phyloP scores from a whole-genome alignment of 345 rosid species.

The Murraya paniculata region DNA sequence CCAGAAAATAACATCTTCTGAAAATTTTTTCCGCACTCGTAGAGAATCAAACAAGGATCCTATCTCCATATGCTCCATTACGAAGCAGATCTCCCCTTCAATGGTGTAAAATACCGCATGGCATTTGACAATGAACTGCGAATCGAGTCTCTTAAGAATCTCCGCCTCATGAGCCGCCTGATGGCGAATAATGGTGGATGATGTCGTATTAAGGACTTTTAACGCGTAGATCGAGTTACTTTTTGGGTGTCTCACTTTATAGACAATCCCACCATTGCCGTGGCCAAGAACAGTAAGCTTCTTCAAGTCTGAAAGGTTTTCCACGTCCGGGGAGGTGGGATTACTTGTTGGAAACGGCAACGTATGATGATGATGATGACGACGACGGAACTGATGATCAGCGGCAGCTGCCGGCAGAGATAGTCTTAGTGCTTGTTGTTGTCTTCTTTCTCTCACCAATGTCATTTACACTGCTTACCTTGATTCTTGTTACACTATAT shows the following conservation, averaged over 20 bases:
- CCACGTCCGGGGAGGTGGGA: conserved; percentile 35
- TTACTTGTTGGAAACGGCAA: conserved; percentile 16
- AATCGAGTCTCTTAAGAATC: conserved; percentile 49
- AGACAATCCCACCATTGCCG: conserved; percentile 58
- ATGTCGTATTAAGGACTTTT: conserved; percentile 25
- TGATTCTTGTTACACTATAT: neutral
- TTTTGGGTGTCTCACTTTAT: conserved; percentile 47
- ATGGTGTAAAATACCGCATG: conserved; percentile 31
- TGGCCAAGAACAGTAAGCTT: conserved; percentile 54
- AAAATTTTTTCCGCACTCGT: conserved; percentile 13
- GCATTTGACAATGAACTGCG: conserved; percentile 51
- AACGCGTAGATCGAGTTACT: conserved; percentile 40
- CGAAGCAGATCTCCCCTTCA: conserved; percentile 43
- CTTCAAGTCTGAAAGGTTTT: conserved; percentile 42
- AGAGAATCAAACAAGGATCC: conserved; percentile 46
- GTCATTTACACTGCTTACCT: conserved; percentile 36
- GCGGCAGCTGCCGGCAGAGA: conserved; percentile 27
- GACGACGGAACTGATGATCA: neutral
- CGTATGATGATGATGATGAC: conserved; percentile 28
- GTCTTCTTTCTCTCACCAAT: conserved; percentile 60
- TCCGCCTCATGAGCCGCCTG: conserved; percentile 46
- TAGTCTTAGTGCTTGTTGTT: conserved; percentile 47
- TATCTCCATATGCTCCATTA: conserved; percentile 66
- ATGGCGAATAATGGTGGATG: conserved; percentile 9
- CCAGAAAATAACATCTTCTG: conserved; percentile 36